Conservation (phyloP, 371 early-diverging fungal species). For the Umbelopsis sp. region DNA sequence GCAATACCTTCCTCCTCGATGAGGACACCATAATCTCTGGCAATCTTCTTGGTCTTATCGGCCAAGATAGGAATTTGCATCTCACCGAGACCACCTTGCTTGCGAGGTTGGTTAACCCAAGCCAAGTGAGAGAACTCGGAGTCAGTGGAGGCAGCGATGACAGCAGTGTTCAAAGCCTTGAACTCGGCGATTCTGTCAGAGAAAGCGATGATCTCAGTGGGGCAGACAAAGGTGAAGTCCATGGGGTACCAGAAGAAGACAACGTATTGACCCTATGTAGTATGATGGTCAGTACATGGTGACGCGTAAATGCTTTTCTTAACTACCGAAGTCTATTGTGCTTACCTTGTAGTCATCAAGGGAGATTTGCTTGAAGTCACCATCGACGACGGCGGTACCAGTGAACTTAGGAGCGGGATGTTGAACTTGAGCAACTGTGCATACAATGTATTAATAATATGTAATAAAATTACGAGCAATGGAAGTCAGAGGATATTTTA, state of each 20-base stretch:
- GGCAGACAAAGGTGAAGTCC: conserved; percentile 83
- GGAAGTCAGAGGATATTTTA: neutral
- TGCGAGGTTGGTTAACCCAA: conserved; percentile 79
- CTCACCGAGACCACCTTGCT: conserved; percentile 92
- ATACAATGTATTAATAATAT: neutral
- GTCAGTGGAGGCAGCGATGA: conserved; percentile 54
- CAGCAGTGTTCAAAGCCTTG: conserved; percentile 60
- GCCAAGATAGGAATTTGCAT: conserved; percentile 77
- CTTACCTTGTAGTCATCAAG: conserved; percentile 84
- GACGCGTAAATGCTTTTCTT: neutral
- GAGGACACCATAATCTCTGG: conserved; percentile 81
- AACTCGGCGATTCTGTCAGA: conserved; percentile 87
- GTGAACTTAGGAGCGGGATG: conserved; percentile 78
- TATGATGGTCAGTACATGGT: neutral
- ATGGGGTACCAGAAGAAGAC: conserved; percentile 51
- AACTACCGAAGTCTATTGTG: neutral
- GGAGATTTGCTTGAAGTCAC: conserved; percentile 79
- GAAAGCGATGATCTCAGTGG: conserved; percentile 92
- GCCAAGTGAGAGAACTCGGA: conserved; percentile 60
- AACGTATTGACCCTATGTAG: conserved; percentile 7
- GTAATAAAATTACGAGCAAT: neutral
- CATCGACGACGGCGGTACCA: conserved; percentile 75
- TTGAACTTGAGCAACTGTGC: conserved; percentile 16
- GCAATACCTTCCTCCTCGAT: conserved; percentile 67
- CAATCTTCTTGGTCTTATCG: conserved; percentile 86